phyloP scores from a whole-genome alignment of 495 filamentous ascomycete species.

The Daldinia childiae region DNA sequence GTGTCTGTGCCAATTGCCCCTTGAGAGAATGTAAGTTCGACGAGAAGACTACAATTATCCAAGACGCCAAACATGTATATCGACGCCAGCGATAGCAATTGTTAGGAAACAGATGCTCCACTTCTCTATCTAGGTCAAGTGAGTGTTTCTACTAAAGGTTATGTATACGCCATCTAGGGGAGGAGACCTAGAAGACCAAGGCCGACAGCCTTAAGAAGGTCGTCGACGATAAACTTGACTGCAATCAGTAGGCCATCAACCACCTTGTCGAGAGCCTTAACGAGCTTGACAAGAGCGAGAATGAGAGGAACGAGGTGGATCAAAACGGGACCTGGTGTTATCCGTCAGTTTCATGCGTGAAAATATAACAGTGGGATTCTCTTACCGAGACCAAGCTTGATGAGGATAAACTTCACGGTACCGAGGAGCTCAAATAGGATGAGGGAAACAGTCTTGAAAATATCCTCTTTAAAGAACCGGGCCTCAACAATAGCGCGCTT shows the following conservation, averaged over 20 bases:
- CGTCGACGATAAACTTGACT: conserved; percentile 46
- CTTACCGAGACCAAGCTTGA: conserved; percentile 54
- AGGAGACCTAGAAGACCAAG: conserved; percentile 46
- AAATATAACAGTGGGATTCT: neutral
- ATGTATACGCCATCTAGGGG: conserved; percentile 7
- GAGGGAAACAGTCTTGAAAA: conserved; percentile 48
- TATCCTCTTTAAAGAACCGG: conserved; percentile 44
- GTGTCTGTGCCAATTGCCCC: neutral
- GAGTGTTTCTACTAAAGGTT: neutral
- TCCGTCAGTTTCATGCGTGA: conserved; percentile 5
- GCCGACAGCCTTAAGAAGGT: conserved; percentile 48
- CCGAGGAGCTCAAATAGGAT: conserved; percentile 48
- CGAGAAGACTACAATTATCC: conserved; percentile 4
- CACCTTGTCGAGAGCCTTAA: conserved; percentile 50
- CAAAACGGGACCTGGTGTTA: conserved; percentile 46
- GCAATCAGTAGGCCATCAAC: conserved; percentile 47
- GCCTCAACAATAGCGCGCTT: conserved; percentile 47
- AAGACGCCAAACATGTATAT: conserved; percentile 24
- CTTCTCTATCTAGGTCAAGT: neutral
- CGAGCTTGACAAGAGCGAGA: conserved; percentile 44
- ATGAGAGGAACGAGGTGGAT: conserved; percentile 48
- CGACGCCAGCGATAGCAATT: conserved; percentile 8
- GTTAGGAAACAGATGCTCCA: neutral
- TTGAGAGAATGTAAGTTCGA: neutral
- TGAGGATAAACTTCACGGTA: conserved; percentile 50